Evolutionary conservation across 768 basidiomycete species (phyloP), one percentile per base, ranked within the genome.

Genomic region (Amylocystis lapponica): DNA sequence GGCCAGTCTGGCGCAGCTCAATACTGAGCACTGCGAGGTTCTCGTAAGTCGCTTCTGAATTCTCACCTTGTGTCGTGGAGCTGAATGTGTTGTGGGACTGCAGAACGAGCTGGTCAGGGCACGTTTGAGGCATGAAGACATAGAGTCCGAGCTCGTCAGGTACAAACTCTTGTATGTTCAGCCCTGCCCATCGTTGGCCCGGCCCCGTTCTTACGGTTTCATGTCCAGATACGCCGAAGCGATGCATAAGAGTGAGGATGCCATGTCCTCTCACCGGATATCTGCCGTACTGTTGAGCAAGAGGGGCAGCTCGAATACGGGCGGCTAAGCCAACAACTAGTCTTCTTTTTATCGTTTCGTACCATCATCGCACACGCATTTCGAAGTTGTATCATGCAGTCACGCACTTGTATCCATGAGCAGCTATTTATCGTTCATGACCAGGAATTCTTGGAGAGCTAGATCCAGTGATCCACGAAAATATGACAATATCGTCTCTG

Each of bases 71-170:
- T 43, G n/a, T 33, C 36, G 36, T n/a, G 40, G 59, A 65, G 23
- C 42, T 61, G 8, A 32, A 5, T 17, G 27, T n/a, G 32, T 33
- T 19, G 16, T 5, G 7, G 19, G 9, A 14, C 19, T 32, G 17
- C 49, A 91, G 88, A 91, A 94, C 53, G 85, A 95, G 59, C 76
- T 98, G 3, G 96, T 98, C 3, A 89, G 83, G 69, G 75, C 83
- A 45, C 79, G 93, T 39, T 66, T 98, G 30, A 81, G 83, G 47
- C 88, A 89, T 52, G 95, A 99, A 60, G 93, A 97, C 60, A 72
- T 95, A 47, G 96, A 98, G 62, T 76, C 81, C 45, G 91, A 98
- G 61, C 77, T 99, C 14, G 94, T 99, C 29, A 81, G 86, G 31
- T 97, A 96, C 67, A 96, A 96, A 66, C 68, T 96, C 34, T 61